Conservation (phyloP, 352 stramenopile species). For the Pythium oligandrum region DNA sequence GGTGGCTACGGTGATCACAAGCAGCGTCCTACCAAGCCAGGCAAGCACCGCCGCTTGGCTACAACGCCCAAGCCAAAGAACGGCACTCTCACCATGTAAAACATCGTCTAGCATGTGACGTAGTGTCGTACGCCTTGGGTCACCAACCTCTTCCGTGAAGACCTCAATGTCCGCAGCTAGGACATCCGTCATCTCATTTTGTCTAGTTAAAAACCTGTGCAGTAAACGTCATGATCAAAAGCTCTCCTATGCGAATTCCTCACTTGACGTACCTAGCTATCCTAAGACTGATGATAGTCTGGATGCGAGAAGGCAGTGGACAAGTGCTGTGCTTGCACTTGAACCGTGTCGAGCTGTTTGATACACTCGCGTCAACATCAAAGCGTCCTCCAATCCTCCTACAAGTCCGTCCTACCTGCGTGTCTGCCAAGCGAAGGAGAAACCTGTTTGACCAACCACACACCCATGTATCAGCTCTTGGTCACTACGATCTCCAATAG, state of each 20-base stretch:
- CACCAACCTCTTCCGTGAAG: too few species aligned
- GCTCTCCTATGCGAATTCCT: too few species aligned
- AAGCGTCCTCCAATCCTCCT: neutral
- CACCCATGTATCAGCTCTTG: neutral
- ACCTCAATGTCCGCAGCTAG: too few species aligned
- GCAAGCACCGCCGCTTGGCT: slow-evolving; percentile 6
- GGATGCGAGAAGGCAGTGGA: slow-evolving; percentile 53
- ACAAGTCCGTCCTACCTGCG: slow-evolving; percentile 24
- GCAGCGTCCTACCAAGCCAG: neutral
- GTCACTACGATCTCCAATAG: neutral
- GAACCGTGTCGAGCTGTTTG: slow-evolving; percentile 58
- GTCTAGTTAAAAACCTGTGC: too few species aligned
- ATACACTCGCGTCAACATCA: neutral
- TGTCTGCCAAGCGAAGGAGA: slow-evolving; percentile 62
- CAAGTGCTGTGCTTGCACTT: slow-evolving; percentile 66
- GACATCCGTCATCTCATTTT: too few species aligned
- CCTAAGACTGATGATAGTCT: slow-evolving; percentile 35
- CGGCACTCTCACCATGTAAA: neutral
- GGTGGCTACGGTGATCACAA: slow-evolving; percentile 3
- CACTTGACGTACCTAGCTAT: too few species aligned
- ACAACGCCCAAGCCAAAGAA: slow-evolving; percentile 6
- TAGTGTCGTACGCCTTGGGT: too few species aligned
- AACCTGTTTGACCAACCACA: slow-evolving; percentile 27
- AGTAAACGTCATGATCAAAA: too few species aligned
- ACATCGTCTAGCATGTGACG: too few species aligned